Conservation (phyloP, 306 rosid species). For the Vigna unguiculata region DNA sequence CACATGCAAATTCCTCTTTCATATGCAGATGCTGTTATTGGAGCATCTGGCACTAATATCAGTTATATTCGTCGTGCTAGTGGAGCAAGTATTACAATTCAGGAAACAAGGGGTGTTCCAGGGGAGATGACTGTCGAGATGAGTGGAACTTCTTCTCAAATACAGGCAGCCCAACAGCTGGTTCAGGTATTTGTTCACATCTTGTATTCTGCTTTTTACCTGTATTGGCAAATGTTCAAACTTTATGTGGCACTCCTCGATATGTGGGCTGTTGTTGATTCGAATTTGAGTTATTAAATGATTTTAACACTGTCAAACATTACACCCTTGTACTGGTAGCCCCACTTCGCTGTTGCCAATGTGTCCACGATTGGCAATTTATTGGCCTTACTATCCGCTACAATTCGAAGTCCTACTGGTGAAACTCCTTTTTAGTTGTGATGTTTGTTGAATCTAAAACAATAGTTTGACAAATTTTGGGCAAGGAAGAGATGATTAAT, state of each 20-base stretch:
- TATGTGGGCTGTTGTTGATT: background rate
- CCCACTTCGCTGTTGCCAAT: background rate
- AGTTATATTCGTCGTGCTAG: slow-evolving; percentile 59
- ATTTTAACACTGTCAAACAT: slow-evolving; percentile 1
- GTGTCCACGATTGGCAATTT: background rate
- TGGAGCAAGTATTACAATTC: slow-evolving; percentile 57
- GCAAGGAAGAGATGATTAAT: background rate
- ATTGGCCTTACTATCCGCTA: background rate
- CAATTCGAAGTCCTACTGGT: slow-evolving; percentile 1
- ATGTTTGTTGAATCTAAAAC: background rate
- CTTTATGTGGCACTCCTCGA: background rate
- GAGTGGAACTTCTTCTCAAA: slow-evolving; percentile 52
- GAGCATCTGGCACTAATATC: slow-evolving; percentile 53
- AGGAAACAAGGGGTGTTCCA: slow-evolving; percentile 57
- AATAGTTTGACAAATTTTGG: background rate
- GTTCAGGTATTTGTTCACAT: slow-evolving; percentile 49
- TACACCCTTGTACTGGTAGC: slow-evolving; percentile 1
- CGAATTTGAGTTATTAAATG: background rate
- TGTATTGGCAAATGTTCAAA: slow-evolving; percentile 16
- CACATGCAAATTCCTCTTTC: slow-evolving; percentile 62
- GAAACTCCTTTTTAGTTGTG: background rate
- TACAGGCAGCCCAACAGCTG: slow-evolving; percentile 58
- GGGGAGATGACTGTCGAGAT: slow-evolving; percentile 63
- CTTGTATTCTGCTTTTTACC: slow-evolving; percentile 4
- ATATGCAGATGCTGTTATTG: slow-evolving; percentile 59